These are phyloP conservation scores for Lentinula boryana DNA, from an alignment of 768 basidiomycete species.

Conservation along the genomic window DNA sequence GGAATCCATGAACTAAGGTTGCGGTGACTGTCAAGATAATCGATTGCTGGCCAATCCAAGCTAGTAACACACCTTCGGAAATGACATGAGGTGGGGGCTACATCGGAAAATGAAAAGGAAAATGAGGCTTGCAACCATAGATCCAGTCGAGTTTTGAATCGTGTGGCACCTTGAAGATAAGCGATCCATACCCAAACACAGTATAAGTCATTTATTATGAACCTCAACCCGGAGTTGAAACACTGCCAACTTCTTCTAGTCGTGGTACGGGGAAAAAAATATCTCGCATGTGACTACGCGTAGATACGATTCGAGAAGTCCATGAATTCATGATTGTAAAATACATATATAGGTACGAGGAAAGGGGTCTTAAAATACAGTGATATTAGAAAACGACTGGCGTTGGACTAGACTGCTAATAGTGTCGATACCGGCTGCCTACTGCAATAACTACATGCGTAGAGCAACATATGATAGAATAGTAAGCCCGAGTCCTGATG, in stretches of 20 bases:
- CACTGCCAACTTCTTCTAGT: too few species aligned
- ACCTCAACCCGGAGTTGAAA: too few species aligned
- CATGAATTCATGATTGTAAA: not conserved
- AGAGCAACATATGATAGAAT: not conserved
- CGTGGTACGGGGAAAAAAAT: too few species aligned
- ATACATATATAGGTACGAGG: not conserved
- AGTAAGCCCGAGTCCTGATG: not conserved
- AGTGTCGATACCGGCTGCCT: not conserved
- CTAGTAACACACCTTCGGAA: conserved; percentile 44
- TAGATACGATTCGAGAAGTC: not conserved
- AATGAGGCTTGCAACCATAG: not conserved
- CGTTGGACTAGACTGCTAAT: not conserved
- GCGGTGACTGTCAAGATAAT: too few species aligned
- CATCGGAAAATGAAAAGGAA: not conserved
- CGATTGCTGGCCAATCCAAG: not conserved
- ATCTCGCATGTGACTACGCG: too few species aligned
- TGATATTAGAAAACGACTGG: not conserved
- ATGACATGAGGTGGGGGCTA: conserved; percentile 83
- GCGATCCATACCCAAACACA: conserved; percentile 89
- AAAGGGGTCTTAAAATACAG: not conserved
- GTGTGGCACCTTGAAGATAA: conserved; percentile 77
- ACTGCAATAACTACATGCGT: conserved; percentile 7
- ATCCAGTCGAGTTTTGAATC: not conserved
- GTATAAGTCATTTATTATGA: conserved; percentile 34
- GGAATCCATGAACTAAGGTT: conserved; percentile 62